A percentile compares a stretch with the other conserved stretches of the same genome.
These are phyloP conservation scores for Rhodotorula sp. DNA, from an alignment of 1,284 basidiomycete genomes.

Conservation along the genomic window DNA sequence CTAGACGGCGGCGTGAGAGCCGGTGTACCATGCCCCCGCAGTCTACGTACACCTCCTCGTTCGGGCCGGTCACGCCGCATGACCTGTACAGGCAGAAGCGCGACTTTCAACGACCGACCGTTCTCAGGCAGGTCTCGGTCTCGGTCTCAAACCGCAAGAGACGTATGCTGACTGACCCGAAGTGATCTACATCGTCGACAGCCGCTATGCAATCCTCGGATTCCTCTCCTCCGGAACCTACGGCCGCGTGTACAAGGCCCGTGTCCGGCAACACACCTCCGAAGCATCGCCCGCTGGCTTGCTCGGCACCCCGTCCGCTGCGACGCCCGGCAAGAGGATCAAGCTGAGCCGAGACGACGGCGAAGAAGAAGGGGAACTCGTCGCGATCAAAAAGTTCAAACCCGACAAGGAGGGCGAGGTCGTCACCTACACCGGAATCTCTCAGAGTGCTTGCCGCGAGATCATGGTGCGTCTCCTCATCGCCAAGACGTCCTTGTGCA, in stretches of 20 bases:
- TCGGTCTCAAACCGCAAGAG: too few relatives aligned
- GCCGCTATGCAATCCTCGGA: slow-evolving; percentile 78
- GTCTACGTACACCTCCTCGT: neutral
- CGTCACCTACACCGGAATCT: slow-evolving; percentile 91
- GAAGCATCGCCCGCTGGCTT: slow-evolving; percentile 36
- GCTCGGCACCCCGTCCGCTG: slow-evolving; percentile 37
- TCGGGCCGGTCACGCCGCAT: slow-evolving; percentile 12
- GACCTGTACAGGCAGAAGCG: slow-evolving; percentile 35
- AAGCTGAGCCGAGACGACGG: slow-evolving; percentile 56
- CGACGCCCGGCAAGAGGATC: slow-evolving; percentile 35
- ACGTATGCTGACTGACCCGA: too few relatives aligned
- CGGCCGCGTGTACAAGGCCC: slow-evolving; percentile 95
- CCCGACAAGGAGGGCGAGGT: slow-evolving; percentile 95
- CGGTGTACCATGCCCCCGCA: neutral
- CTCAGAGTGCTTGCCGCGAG: slow-evolving; percentile 93
- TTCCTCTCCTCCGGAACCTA: slow-evolving; percentile 99
- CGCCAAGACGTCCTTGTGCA: neutral
- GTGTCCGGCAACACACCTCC: slow-evolving; percentile 49
- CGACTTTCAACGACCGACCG: slow-evolving; percentile 41
- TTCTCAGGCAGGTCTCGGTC: slow-evolving; percentile 23
- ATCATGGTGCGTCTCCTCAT: slow-evolving; percentile 68
- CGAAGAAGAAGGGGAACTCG: slow-evolving; percentile 63
- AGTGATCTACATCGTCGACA: neutral
- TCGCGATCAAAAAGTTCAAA: slow-evolving; percentile 99
- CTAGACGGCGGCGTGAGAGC: too few relatives aligned